Evolutionary conservation across 371 early-diverging fungal genomes (phyloP).

Genomic region (Phascolomyces articulosus): DNA sequence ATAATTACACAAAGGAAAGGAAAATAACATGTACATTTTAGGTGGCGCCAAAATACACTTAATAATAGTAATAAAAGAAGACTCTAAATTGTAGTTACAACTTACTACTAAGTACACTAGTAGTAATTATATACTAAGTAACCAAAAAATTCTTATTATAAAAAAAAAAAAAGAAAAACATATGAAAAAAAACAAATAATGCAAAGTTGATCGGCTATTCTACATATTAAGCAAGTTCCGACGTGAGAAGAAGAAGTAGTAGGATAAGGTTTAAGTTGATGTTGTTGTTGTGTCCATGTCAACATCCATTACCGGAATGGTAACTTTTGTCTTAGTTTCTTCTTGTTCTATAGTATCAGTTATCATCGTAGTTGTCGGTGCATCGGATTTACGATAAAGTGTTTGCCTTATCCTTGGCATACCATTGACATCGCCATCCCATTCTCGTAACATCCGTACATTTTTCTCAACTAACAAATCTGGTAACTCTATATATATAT

Average conservation of each 20-base stretch:
- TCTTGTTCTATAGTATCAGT: neutral
- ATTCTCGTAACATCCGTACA: constrained; percentile 53
- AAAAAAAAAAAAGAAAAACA: neutral
- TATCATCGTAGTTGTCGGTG: neutral
- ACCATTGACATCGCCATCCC: constrained; percentile 65
- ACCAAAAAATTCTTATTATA: neutral
- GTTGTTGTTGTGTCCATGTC: neutral
- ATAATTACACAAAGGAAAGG: neutral
- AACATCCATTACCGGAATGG: neutral
- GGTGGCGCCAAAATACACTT: neutral
- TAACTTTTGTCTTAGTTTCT: too few relatives aligned
- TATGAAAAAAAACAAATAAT: neutral
- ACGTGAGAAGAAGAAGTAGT: neutral
- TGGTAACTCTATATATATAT: constrained; percentile 42
- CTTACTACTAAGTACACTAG: too few relatives aligned
- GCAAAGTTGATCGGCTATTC: constrained; percentile 4
- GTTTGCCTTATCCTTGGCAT: constrained; percentile 35
- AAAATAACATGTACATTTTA: neutral
- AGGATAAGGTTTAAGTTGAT: neutral
- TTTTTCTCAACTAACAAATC: constrained; percentile 60
- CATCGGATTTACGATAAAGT: constrained; percentile 2
- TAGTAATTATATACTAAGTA: too few relatives aligned
- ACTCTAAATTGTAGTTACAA: too few relatives aligned
- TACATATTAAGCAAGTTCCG: neutral
- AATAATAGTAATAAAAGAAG: too few relatives aligned